Percentiles rank a stretch among this genome's conserved stretches.
Evolutionary conservation across 768 basidiomycete genomes (phyloP).

Genomic region (Collybia sordida): DNA sequence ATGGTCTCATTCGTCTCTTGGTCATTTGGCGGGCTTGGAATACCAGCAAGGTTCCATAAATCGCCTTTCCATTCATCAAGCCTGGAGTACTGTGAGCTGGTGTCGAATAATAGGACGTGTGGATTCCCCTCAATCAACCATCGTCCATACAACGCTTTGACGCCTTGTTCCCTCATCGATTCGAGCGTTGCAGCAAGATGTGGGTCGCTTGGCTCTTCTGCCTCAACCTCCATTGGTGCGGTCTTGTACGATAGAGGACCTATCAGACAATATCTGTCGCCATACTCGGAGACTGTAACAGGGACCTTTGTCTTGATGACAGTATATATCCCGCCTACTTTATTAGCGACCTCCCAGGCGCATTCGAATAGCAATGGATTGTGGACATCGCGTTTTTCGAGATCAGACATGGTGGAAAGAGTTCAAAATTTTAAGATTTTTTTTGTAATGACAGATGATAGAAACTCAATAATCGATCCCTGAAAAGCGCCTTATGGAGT

Average conservation of each 20-base stretch:
- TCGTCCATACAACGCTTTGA: constrained; percentile 92
- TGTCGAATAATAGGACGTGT: constrained; percentile 94
- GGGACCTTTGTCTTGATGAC: constrained; percentile 99
- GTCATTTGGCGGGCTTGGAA: constrained; percentile 94
- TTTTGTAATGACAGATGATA: too few species aligned
- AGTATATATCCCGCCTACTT: constrained; percentile 98
- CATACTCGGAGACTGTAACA: constrained; percentile 95
- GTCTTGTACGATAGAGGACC: constrained; percentile 99
- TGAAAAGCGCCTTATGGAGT: neutral
- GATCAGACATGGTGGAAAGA: constrained; percentile 27
- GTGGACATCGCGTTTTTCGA: constrained; percentile 65
- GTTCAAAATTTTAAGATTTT: constrained; percentile 11
- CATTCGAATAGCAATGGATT: constrained; percentile 88
- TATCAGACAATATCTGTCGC: constrained; percentile 92
- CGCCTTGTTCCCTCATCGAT: constrained; percentile 85
- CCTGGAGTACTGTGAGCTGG: constrained; percentile 79
- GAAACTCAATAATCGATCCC: neutral
- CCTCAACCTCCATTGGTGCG: constrained; percentile 98
- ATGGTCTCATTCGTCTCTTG: constrained; percentile 99
- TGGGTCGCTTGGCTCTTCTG: constrained; percentile 83
- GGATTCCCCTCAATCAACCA: constrained; percentile 99
- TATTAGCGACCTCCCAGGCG: constrained; percentile 99
- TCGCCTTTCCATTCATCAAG: constrained; percentile 99
- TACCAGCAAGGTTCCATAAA: constrained; percentile 97
- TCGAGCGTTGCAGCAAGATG: constrained; percentile 74